Percentiles rank a stretch among this genome's conserved stretches.
These are phyloP conservation scores for Ogataea pilisensis DNA, from an alignment of 805 yeast species.

Conservation along the genomic window DNA sequence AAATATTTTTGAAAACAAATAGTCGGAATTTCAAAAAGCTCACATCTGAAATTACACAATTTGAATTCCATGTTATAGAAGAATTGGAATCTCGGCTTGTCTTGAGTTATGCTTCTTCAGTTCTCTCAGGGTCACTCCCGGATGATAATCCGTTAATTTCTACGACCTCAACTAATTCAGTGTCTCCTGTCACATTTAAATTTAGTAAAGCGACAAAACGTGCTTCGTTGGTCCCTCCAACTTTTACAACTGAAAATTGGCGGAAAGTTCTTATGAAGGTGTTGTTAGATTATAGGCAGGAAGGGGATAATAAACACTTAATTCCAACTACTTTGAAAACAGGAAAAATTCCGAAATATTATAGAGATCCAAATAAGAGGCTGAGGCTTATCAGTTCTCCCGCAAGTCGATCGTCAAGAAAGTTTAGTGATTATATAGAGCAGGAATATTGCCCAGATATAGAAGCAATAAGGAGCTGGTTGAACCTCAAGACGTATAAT, in stretches of 20 bases:
- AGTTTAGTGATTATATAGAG: constrained; percentile 12
- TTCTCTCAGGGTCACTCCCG: constrained; percentile 17
- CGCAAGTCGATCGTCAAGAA: not conserved
- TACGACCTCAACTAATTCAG: constrained; percentile 6
- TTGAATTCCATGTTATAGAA: constrained; percentile 8
- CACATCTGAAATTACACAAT: constrained; percentile 4
- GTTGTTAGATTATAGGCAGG: constrained; percentile 12
- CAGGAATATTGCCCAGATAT: constrained; percentile 16
- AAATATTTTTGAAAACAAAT: constrained; percentile 15
- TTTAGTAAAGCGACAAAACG: constrained; percentile 5
- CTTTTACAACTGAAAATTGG: constrained; percentile 23
- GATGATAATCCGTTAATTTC: constrained; percentile 21
- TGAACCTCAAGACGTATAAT: constrained; percentile 20
- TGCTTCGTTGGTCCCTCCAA: constrained; percentile 22
- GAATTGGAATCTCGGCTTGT: constrained; percentile 8
- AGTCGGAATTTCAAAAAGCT: constrained; percentile 11
- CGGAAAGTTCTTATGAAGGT: constrained; percentile 17
- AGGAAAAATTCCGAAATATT: constrained; percentile 10
- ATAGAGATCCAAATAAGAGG: not conserved
- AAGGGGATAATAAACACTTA: constrained; percentile 1
- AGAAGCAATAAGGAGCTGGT: constrained; percentile 20
- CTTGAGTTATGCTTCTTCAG: constrained; percentile 8
- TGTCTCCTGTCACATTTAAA: constrained; percentile 1
- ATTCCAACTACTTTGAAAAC: constrained; percentile 8
- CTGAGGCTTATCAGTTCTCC: not conserved